These are phyloP conservation scores for Pilasporangium apinafurcum DNA, from an alignment of 352 stramenopile genomes.

Conservation along the genomic window DNA sequence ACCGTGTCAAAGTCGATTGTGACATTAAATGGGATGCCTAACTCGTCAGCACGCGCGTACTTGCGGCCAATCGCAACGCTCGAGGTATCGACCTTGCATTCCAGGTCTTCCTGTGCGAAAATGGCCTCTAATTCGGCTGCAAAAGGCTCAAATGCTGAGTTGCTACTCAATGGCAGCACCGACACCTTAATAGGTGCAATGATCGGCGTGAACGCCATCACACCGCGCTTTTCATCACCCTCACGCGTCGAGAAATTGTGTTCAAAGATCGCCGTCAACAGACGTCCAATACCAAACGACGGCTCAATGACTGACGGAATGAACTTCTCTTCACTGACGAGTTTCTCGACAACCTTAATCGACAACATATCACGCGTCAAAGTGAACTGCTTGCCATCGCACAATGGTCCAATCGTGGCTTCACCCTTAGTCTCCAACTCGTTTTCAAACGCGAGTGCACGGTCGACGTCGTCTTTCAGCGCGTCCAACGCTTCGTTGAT, in stretches of 20 bases:
- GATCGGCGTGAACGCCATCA: slow-evolving; percentile 96
- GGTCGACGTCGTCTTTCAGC: slow-evolving; percentile 88
- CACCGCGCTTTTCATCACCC: slow-evolving; percentile 94
- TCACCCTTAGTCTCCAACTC: slow-evolving; percentile 88
- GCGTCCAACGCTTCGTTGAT: slow-evolving; percentile 69
- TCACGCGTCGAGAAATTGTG: slow-evolving; percentile 97
- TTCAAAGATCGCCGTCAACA: slow-evolving; percentile 98
- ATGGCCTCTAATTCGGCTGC: slow-evolving; percentile 69
- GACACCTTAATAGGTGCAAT: slow-evolving; percentile 99
- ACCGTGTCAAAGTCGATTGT: slow-evolving; percentile 99
- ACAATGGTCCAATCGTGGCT: slow-evolving; percentile 83
- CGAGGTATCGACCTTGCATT: slow-evolving; percentile 94
- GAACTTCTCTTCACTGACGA: slow-evolving; percentile 97
- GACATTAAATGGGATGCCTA: slow-evolving; percentile 97
- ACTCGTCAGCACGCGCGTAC: slow-evolving; percentile 97
- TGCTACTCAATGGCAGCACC: slow-evolving; percentile 92
- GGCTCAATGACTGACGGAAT: slow-evolving; percentile 99
- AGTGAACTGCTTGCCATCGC: slow-evolving; percentile 85
- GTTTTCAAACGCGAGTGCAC: slow-evolving; percentile 86
- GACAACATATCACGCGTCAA: slow-evolving; percentile 94
- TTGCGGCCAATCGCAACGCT: slow-evolving; percentile 94
- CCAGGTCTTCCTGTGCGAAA: slow-evolving; percentile 54
- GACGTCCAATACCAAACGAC: slow-evolving; percentile 98
- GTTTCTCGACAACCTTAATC: slow-evolving; percentile 93
- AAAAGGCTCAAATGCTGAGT: slow-evolving; percentile 78